Conservation (phyloP, 495 filamentous ascomycete genomes). For the Penicillium antarcticum region DNA sequence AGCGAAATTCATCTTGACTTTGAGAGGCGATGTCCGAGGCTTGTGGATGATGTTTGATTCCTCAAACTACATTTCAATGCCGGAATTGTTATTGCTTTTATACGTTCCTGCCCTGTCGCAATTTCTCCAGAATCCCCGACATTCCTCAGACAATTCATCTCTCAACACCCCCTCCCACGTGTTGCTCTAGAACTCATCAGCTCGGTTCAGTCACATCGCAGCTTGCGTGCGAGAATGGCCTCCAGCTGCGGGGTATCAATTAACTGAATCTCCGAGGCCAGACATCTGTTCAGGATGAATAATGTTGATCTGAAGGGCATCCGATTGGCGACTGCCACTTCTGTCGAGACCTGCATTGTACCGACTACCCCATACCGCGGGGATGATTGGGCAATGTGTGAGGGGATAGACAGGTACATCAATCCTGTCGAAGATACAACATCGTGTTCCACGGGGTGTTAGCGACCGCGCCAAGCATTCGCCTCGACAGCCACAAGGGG, state of each 20-base stretch:
- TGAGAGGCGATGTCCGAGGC: neutral
- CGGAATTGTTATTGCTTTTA: neutral
- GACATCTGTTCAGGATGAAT: neutral
- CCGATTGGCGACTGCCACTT: neutral
- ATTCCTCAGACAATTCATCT: constrained; percentile 1
- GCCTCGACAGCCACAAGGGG: neutral
- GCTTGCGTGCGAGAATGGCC: neutral
- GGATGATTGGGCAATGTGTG: neutral
- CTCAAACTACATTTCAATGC: neutral
- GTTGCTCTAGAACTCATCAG: neutral
- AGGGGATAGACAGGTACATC: neutral
- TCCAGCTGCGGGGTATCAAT: constrained; percentile 2
- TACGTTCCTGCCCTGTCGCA: neutral
- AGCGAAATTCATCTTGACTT: constrained; percentile 26
- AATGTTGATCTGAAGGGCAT: neutral
- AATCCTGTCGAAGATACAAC: neutral
- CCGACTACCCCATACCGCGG: neutral
- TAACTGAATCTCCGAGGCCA: neutral
- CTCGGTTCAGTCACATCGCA: neutral
- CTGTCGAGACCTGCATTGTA: neutral
- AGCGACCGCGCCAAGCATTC: neutral
- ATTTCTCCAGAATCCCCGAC: neutral
- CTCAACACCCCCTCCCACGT: constrained; percentile 1
- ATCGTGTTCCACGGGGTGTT: neutral
- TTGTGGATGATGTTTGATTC: neutral